phyloP scores from a whole-genome alignment of 257 asterid species.

The Salvia rosmarinus region DNA sequence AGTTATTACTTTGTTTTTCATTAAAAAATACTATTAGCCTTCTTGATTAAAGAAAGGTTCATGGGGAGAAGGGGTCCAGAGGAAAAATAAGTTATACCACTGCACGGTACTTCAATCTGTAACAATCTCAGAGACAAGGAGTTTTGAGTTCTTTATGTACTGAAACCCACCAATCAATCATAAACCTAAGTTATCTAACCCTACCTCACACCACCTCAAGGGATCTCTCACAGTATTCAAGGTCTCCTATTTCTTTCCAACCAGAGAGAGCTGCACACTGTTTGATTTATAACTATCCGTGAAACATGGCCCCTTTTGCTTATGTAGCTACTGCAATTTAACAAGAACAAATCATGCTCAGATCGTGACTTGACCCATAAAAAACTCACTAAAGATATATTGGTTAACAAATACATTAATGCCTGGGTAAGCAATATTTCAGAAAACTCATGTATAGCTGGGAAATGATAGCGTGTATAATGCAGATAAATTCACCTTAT shows the following conservation, averaged over 20 bases:
- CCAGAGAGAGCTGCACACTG: not conserved
- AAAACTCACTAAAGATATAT: not conserved
- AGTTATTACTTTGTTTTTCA: not conserved
- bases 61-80: not conserved
- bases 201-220: not conserved
- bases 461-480: not conserved
- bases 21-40: not conserved
- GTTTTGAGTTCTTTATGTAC: not conserved
- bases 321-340: not conserved
- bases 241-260: not conserved
- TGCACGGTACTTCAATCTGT: not conserved
- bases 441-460: not conserved
- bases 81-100: not conserved
- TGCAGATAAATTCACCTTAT: not conserved
- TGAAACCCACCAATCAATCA: not conserved
- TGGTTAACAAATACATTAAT: not conserved
- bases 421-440: not conserved
- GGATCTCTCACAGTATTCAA: not conserved
- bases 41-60: not conserved
- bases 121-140: not conserved
- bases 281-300: not conserved
- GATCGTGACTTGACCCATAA: not conserved
- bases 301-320: not conserved
- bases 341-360: not conserved
- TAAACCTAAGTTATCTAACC: not conserved